A percentile compares a stretch with the other conserved stretches of the same genome.
Conservation (phyloP, 106 monocot species). For the Vanilla planifolia region DNA sequence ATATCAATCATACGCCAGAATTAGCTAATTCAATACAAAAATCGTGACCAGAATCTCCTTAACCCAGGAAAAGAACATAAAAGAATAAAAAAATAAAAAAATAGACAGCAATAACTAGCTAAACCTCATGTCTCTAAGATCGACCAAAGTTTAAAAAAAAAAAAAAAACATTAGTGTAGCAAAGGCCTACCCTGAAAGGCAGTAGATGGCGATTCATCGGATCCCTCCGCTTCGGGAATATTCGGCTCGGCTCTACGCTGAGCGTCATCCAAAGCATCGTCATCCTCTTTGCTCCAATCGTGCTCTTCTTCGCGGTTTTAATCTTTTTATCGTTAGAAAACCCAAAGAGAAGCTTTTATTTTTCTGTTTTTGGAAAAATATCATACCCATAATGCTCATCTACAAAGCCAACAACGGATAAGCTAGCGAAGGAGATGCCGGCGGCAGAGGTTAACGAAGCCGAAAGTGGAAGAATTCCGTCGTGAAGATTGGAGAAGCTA, state of each 20-base stretch:
- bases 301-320: background rate
- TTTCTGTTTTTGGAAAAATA: too few species aligned
- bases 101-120: background rate
- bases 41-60: too few species aligned
- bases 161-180: background rate
- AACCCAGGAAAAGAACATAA: background rate
- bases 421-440: too few species aligned
- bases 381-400: too few species aligned
- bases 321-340: too few species aligned
- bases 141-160: background rate
- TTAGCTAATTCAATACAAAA: background rate
- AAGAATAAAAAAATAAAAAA: background rate
- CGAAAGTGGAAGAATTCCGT: too few species aligned
- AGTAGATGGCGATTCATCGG: background rate
- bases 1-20: background rate
- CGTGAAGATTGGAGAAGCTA: too few species aligned
- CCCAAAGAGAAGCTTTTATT: too few species aligned
- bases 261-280: background rate
- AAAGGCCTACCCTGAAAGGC: background rate
- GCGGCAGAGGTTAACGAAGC: too few species aligned
- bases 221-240: background rate
- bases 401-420: too few species aligned
- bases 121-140: background rate
- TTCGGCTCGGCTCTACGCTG: background rate
- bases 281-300: conserved; percentile 6